Evolutionary conservation across 1,139 yeast genomes (phyloP).

Genomic region (Kodamaea plutei): DNA sequence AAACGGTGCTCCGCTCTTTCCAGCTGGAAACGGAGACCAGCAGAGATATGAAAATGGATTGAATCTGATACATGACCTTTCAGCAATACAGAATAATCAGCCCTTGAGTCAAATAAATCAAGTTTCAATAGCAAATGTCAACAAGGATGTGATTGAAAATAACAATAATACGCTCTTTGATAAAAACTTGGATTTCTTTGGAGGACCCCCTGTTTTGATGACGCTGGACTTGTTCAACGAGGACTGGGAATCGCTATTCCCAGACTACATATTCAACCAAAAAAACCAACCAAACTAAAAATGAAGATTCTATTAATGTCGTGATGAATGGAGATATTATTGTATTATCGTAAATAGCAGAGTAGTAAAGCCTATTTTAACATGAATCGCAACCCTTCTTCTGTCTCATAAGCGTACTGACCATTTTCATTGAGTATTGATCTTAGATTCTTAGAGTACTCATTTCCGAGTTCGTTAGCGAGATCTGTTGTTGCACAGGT

Average conservation of each 20-base stretch:
- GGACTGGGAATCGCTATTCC: constrained; percentile 50
- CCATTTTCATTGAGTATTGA: background rate
- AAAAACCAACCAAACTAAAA: too few relatives aligned
- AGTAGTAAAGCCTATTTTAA: too few relatives aligned
- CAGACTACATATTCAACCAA: constrained; percentile 29
- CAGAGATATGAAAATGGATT: too few relatives aligned
- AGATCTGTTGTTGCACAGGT: background rate
- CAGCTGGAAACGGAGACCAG: background rate
- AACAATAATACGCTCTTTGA: constrained; percentile 20
- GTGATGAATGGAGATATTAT: constrained; percentile 3
- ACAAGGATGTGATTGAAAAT: constrained; percentile 16
- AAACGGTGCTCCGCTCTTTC: background rate
- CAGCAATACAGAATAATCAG: too few relatives aligned
- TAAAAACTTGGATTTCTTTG: constrained; percentile 39
- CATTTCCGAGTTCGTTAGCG: background rate
- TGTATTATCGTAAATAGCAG: background rate
- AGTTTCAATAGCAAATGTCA: constrained; percentile 3
- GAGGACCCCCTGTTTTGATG: constrained; percentile 53
- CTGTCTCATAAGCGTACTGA: background rate
- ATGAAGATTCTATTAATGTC: constrained; percentile 2
- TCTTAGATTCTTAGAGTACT: background rate
- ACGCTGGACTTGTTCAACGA: constrained; percentile 48
- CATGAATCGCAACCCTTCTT: background rate
- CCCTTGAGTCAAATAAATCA: too few relatives aligned
- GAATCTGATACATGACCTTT: too few relatives aligned